Percentiles rank a stretch among this genome's conserved stretches.
These are phyloP conservation scores for Nevesoporus exiguus DNA, from an alignment of 768 basidiomycete species.

Conservation along the genomic window DNA sequence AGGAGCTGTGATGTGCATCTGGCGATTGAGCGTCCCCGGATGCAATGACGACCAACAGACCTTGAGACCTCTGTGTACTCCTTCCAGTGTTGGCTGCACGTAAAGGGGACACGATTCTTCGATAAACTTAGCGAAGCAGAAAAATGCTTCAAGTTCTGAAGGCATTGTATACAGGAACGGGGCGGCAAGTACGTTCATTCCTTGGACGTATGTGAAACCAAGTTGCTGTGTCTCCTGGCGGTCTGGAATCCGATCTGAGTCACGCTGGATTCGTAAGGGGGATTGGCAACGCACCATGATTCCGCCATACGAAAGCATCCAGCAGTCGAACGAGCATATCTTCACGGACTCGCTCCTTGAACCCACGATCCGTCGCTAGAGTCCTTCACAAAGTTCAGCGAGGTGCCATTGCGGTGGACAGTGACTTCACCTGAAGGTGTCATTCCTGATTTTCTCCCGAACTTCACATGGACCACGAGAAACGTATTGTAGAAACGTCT, in stretches of 20 bases:
- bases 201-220: conserved; percentile 95
- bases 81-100: conserved; percentile 92
- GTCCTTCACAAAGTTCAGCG: conserved; percentile 45
- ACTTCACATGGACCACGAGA: conserved; percentile 83
- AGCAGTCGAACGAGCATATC: conserved; percentile 95
- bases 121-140: conserved; percentile 94
- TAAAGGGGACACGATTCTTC: conserved; percentile 95
- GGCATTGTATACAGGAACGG: conserved; percentile 98
- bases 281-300: conserved; percentile 54
- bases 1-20: conserved; percentile 57
- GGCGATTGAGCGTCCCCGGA: background rate
- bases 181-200: conserved; percentile 98
- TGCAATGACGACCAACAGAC: conserved; percentile 40
- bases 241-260: conserved; percentile 41
- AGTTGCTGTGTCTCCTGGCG: conserved; percentile 74
- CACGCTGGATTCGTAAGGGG: background rate
- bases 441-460: conserved; percentile 90
- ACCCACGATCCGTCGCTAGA: conserved; percentile 93
- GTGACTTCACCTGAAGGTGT: conserved; percentile 77
- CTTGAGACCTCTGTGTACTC: conserved; percentile 92
- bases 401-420: background rate
- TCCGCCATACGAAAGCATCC: conserved; percentile 98
- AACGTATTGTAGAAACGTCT: conserved; percentile 74
- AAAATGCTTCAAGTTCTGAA: conserved; percentile 97
- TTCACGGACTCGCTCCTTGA: conserved; percentile 94